phyloP scores from a whole-genome alignment of 257 asterid species.

The Prunella vulgaris region DNA sequence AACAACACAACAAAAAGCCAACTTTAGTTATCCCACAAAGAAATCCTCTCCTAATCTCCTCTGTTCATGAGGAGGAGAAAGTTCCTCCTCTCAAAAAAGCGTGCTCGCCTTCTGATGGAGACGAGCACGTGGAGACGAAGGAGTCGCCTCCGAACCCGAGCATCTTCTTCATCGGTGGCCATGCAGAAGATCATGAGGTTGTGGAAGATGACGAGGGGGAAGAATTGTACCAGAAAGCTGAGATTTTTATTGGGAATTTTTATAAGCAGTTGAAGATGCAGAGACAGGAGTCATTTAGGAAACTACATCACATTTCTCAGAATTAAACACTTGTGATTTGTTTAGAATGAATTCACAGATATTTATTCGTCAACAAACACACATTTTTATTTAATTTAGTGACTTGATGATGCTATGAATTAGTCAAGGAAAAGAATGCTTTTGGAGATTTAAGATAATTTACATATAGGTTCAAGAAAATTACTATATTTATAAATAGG shows the following conservation, averaged over 20 bases:
- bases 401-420: background rate
- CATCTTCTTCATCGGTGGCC: slow-evolving; percentile 48
- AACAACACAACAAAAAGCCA: background rate
- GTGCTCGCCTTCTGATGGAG: background rate
- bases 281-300: slow-evolving; percentile 51
- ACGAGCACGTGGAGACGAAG: background rate
- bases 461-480: too few species aligned
- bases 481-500: too few species aligned
- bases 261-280: slow-evolving; percentile 64
- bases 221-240: slow-evolving; percentile 55
- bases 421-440: too few species aligned
- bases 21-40: background rate
- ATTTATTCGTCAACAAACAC: too few species aligned
- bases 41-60: background rate
- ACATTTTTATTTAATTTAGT: too few species aligned
- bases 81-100: background rate
- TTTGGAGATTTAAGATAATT: too few species aligned
- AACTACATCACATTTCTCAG: slow-evolving; percentile 31
- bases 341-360: too few species aligned
- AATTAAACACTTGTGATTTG: background rate
- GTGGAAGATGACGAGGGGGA: slow-evolving; percentile 19
- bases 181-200: background rate
- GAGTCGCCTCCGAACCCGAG: slow-evolving; percentile 29
- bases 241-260: slow-evolving; percentile 62
- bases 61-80: background rate